Conservation (phyloP, 1,284 basidiomycete species). For the Phellinidium pouzarii region DNA sequence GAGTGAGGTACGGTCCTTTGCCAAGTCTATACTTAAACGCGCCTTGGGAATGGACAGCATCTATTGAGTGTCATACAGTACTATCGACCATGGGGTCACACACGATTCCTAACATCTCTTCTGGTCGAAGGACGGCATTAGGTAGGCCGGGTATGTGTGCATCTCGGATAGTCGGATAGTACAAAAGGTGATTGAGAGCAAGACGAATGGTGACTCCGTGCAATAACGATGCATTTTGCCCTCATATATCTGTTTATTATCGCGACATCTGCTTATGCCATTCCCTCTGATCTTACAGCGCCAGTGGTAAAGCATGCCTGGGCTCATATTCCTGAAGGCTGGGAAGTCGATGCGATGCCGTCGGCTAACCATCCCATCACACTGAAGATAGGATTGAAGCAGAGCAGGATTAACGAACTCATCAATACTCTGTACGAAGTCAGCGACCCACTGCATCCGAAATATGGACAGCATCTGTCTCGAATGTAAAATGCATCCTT, state of each 20-base stretch:
- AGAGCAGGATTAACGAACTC: constrained; percentile 20
- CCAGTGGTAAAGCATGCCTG: constrained; percentile 19
- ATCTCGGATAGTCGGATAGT: neutral
- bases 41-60: constrained; percentile 6
- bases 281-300: constrained; percentile 10
- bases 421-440: constrained; percentile 23
- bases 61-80: constrained; percentile 1
- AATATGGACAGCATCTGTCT: constrained; percentile 22
- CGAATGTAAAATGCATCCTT: constrained; percentile 14
- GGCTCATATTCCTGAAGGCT: constrained; percentile 15
- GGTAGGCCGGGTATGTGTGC: neutral
- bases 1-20: neutral
- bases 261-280: neutral
- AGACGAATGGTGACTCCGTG: neutral
- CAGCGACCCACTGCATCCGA: constrained; percentile 20
- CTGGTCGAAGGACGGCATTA: neutral
- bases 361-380: constrained; percentile 15
- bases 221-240: neutral
- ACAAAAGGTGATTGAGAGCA: neutral
- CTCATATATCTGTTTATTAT: constrained; percentile 1
- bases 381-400: constrained; percentile 20
- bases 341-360: constrained; percentile 14
- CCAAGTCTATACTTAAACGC: constrained; percentile 2
- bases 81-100: constrained; percentile 4
- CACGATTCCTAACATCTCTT: neutral